These are phyloP conservation scores for Ilyonectria sp. DNA, from an alignment of 2,329 filamentous ascomycete species.

Conservation along the genomic window DNA sequence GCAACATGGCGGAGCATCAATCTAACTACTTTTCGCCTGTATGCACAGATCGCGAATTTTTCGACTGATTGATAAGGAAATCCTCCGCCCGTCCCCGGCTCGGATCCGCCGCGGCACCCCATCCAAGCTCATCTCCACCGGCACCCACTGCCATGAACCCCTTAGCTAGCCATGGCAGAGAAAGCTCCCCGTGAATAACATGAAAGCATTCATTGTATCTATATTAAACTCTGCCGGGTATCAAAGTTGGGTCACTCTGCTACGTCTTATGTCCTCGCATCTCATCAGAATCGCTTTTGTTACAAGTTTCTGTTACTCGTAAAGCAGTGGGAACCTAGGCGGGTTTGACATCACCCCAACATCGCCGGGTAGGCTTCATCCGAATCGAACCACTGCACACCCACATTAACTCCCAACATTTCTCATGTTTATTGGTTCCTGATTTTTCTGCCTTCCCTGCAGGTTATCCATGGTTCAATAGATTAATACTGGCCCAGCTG, in stretches of 20 bases:
- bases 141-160: background rate
- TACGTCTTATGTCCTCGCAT: background rate
- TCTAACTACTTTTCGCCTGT: background rate
- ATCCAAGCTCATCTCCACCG: constrained; percentile 27
- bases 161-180: background rate
- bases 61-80: background rate
- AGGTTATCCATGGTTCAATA: background rate
- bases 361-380: background rate
- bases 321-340: background rate
- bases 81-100: background rate
- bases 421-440: background rate
- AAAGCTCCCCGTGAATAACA: background rate
- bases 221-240: background rate
- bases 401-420: background rate
- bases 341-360: background rate
- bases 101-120: constrained; percentile 6
- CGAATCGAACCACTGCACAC: constrained; percentile 3
- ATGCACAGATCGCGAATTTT: background rate
- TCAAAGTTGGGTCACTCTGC: background rate
- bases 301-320: background rate
- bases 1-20: too few species aligned
- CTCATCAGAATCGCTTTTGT: background rate
- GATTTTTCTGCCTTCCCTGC: background rate
- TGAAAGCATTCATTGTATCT: background rate
- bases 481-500: background rate